phyloP scores from a whole-genome alignment of 2,329 filamentous ascomycete genomes.

The Aspergillus sp. region DNA sequence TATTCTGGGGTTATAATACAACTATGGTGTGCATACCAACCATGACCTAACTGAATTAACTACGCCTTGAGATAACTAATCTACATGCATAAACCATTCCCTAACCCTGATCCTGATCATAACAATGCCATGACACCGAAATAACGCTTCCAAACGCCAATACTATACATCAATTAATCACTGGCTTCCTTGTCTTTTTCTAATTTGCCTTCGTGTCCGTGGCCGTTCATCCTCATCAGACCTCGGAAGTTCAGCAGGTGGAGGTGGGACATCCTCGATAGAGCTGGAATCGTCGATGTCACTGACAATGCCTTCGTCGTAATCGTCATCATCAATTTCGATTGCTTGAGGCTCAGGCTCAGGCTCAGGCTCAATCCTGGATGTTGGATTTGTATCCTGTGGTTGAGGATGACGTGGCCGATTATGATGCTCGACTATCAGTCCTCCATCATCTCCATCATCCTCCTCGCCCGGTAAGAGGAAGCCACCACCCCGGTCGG shows the following conservation, averaged over 20 bases:
- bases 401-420: constrained; percentile 1
- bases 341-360: constrained; percentile 1
- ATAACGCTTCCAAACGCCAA: too few relatives aligned
- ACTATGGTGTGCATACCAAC: neutral
- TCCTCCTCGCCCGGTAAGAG: constrained; percentile 25
- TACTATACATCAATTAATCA: too few relatives aligned
- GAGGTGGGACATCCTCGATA: constrained; percentile 7
- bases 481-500: constrained; percentile 26
- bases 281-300: constrained; percentile 1
- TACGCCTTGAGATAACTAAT: too few relatives aligned
- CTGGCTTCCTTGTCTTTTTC: neutral
- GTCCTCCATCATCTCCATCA: constrained; percentile 16
- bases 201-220: constrained; percentile 16
- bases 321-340: constrained; percentile 2
- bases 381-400: neutral
- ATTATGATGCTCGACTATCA: constrained; percentile 24
- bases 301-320: neutral
- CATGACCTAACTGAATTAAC: neutral
- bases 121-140: too few relatives aligned
- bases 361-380: neutral
- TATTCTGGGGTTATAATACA: neutral
- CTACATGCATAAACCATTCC: too few relatives aligned
- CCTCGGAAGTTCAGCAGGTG: constrained; percentile 4
- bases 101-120: too few relatives aligned
- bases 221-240: constrained; percentile 8